Evolutionary conservation across 2,329 filamentous ascomycete species (phyloP).

Genomic region (Botrytis squamosa): DNA sequence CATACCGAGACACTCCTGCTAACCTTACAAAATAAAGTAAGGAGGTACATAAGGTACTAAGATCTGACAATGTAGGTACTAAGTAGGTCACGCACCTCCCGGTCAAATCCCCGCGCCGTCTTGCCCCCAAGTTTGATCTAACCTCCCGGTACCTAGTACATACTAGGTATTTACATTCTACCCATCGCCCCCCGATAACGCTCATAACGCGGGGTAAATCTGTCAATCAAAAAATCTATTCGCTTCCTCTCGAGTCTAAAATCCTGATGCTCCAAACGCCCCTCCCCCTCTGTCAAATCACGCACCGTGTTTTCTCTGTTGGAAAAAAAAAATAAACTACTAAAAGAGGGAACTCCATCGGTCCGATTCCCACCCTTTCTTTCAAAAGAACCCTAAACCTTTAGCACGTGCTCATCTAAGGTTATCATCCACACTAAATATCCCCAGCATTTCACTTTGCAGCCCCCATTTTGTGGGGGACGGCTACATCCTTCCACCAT

Average conservation of each 20-base stretch:
- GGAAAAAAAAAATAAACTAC: neutral
- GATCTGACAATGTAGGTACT: neutral
- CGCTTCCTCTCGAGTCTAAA: conserved; percentile 2
- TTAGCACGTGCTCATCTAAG: conserved; percentile 1
- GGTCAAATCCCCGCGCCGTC: neutral
- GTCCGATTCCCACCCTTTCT: conserved; percentile 3
- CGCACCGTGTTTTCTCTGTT: neutral
- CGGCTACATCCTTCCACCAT: neutral
- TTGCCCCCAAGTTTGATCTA: neutral
- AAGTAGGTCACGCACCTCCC: neutral
- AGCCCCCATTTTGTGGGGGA: conserved; percentile 3
- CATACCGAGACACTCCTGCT: neutral
- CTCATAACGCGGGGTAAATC: neutral
- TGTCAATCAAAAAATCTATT: neutral
- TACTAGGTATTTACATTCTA: neutral
- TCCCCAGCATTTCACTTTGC: conserved; percentile 1
- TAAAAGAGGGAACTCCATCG: neutral
- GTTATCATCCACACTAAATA: neutral
- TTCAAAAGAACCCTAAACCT: neutral
- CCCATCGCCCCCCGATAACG: neutral
- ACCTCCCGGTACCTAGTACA: neutral
- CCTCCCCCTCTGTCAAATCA: neutral
- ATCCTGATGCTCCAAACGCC: neutral
- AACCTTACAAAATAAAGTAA: neutral
- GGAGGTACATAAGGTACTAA: neutral